phyloP scores from a whole-genome alignment of 306 rosid species.

The Cicer cuneatum region DNA sequence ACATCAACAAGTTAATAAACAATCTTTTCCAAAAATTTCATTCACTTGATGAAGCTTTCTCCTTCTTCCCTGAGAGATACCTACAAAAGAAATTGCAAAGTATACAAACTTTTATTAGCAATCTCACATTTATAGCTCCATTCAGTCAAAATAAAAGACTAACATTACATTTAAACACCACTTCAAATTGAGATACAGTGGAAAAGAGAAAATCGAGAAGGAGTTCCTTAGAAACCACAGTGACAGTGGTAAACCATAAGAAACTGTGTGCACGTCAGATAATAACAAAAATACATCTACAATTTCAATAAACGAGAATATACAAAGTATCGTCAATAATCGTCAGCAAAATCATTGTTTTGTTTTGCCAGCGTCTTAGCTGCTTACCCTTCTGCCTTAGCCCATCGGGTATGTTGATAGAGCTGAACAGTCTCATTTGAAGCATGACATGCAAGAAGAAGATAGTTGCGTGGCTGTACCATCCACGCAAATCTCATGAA shows the following conservation, averaged over 20 bases:
- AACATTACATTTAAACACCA: constrained; percentile 9
- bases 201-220: constrained; percentile 1
- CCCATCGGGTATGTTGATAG: constrained; percentile 73
- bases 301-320: neutral
- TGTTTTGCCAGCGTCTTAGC: constrained; percentile 22
- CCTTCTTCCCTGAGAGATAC: constrained; percentile 48
- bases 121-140: constrained; percentile 13
- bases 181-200: neutral
- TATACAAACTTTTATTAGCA: constrained; percentile 14
- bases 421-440: constrained; percentile 78
- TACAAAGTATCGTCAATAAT: constrained; percentile 21
- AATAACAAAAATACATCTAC: neutral
- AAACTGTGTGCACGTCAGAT: neutral
- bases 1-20: constrained; percentile 23
- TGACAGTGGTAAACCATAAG: constrained; percentile 15
- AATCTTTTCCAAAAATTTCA: constrained; percentile 23
- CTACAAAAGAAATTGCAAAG: constrained; percentile 39
- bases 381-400: constrained; percentile 61
- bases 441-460: constrained; percentile 70
- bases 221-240: constrained; percentile 9
- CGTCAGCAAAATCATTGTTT: neutral
- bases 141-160: constrained; percentile 22
- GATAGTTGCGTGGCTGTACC: constrained; percentile 75
- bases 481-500: constrained; percentile 87
- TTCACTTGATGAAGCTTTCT: constrained; percentile 53